These are phyloP conservation scores for Oleoguttula mirabilis DNA, from an alignment of 495 filamentous ascomycete species.

Conservation along the genomic window DNA sequence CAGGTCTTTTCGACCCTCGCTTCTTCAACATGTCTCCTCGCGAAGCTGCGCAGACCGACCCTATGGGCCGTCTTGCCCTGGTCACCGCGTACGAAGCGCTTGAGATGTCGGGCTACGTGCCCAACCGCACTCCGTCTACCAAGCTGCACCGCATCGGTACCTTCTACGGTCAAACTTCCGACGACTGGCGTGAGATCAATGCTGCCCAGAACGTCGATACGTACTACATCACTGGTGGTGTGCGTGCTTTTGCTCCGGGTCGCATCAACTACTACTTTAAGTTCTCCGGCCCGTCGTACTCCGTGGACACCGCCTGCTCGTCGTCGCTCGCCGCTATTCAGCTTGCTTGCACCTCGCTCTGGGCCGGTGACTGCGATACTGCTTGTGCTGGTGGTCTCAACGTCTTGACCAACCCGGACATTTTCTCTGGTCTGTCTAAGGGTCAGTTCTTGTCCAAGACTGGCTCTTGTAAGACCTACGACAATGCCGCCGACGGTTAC, in stretches of 20 bases:
- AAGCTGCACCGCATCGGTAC: slow-evolving; percentile 74
- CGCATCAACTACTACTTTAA: slow-evolving; percentile 84
- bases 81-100: slow-evolving; percentile 82
- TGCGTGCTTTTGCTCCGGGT: slow-evolving; percentile 76
- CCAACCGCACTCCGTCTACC: slow-evolving; percentile 74
- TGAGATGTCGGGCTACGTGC: slow-evolving; percentile 82
- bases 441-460: slow-evolving; percentile 73
- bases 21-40: slow-evolving; percentile 97
- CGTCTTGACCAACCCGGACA: slow-evolving; percentile 70
- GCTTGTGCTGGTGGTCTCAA: slow-evolving; percentile 77
- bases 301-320: slow-evolving; percentile 82
- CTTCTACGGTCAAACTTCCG: slow-evolving; percentile 86
- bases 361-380: slow-evolving; percentile 72
- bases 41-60: slow-evolving; percentile 80
- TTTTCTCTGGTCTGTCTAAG: slow-evolving; percentile 69
- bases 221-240: slow-evolving; percentile 84
- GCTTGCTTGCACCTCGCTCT: slow-evolving; percentile 69
- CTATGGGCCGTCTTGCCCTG: slow-evolving; percentile 74
- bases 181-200: slow-evolving; percentile 87
- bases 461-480: slow-evolving; percentile 58
- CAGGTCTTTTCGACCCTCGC: slow-evolving; percentile 69
- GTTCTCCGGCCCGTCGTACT: slow-evolving; percentile 75
- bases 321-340: slow-evolving; percentile 76
- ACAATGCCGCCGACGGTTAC: slow-evolving; percentile 39
- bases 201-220: slow-evolving; percentile 84